Evolutionary conservation across 495 filamentous ascomycete species (phyloP).

Genomic region (Hypoxylon cercidicola): DNA sequence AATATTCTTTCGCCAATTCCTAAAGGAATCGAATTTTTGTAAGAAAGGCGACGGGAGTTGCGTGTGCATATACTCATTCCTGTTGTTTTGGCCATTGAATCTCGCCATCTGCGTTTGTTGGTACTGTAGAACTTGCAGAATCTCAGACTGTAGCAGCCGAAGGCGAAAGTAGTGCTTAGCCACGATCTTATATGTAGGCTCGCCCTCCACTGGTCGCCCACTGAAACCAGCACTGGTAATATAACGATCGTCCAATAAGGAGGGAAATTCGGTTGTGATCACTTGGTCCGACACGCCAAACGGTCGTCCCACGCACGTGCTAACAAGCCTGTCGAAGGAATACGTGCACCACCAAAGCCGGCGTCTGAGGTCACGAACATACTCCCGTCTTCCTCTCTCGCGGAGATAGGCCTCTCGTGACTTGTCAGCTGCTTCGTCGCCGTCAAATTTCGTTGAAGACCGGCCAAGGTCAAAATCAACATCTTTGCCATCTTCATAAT

Average conservation of each 20-base stretch:
- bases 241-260: conserved; percentile 83
- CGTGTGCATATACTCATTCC: conserved; percentile 78
- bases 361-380: conserved; percentile 85
- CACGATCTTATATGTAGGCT: conserved; percentile 86
- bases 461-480: conserved; percentile 59
- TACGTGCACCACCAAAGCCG: conserved; percentile 98
- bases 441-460: conserved; percentile 16
- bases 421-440: conserved; percentile 43
- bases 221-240: conserved; percentile 86
- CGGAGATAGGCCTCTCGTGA: conserved; percentile 44
- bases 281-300: conserved; percentile 95
- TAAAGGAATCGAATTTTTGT: conserved; percentile 82
- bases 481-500: conserved; percentile 88
- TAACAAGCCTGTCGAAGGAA: conserved; percentile 90
- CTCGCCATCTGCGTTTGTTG: conserved; percentile 78
- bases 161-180: conserved; percentile 92
- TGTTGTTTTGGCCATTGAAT: conserved; percentile 63
- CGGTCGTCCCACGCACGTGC: conserved; percentile 89
- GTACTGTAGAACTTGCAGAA: conserved; percentile 91
- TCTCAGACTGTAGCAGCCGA: conserved; percentile 93
- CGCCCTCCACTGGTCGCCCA: conserved; percentile 58
- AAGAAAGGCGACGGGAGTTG: conserved; percentile 87
- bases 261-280: conserved; percentile 93
- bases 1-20: conserved; percentile 88
- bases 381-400: conserved; percentile 82